Base-by-base conservation (phyloP, 345 rosid species). In the Durio zibethinus region DNA sequence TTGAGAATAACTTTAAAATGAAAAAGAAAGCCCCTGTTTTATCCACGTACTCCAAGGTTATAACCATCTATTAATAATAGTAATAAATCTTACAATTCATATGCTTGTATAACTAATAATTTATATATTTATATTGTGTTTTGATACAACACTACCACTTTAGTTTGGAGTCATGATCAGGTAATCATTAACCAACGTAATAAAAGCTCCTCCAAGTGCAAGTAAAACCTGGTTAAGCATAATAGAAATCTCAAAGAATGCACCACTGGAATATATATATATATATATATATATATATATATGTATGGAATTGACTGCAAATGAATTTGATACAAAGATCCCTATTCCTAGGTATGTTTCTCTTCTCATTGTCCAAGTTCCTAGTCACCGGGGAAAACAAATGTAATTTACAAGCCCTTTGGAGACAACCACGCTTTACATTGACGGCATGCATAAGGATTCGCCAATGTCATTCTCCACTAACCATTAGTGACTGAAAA, bases 401-500 rank as follows among this genome's bases (percentile, higher is more conserved):
- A 68, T 25, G 62, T 61, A 78, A 78, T 70, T 27, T 82, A 82
- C 81, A 78, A 27, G 38, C 56, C 27, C 16, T 25, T 0, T 20
- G 38, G 20, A 31, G 67, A 82, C 63, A 69, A 75, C 54, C 48
- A 45, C 14, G 53, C 10, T 64, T 64, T 61, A 57, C 71, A 52
- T 21, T 21, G 77, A 66, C 48, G 54, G 4, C 31, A 67, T 35
- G 21, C 48, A 2, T 20, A 36, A n/a, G 61, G 27, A 35, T 42
- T 79, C 45, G 12, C 42, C 35, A 11, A 4, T 82, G 27, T 69
- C 76, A 90, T 62, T 91, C 97, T 67, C 93, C 93, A 31, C 74
- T 86, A 79, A 92, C 79, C 90, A 94, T 88, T 52, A 86, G 67
- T 47, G 97, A 97, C 48, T 86, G 94, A 74, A 77, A 81, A 53